A percentile compares a stretch with the other conserved stretches of the same genome.
Evolutionary conservation across 2,329 filamentous ascomycete species (phyloP).

Genomic region (Emergomyces pasteurianus): DNA sequence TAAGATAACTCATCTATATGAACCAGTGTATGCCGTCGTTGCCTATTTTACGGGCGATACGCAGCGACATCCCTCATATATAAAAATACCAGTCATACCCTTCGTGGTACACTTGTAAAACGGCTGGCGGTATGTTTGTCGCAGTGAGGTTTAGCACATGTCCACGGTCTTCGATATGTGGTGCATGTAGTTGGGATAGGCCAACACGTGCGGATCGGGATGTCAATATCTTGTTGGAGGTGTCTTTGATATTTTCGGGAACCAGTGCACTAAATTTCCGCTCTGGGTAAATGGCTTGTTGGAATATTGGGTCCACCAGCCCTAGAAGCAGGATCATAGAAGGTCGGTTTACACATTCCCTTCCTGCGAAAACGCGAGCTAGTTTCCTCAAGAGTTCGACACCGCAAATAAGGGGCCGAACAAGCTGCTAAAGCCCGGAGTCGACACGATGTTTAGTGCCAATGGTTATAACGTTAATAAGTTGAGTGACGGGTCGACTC

Average conservation of each 20-base stretch:
- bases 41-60: neutral
- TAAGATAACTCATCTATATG: neutral
- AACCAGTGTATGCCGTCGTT: neutral
- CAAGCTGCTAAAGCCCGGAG: neutral
- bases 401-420: too few species aligned
- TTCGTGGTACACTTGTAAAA: neutral
- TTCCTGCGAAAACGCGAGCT: neutral
- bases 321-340: neutral
- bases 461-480: neutral
- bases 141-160: neutral
- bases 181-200: neutral
- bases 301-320: neutral
- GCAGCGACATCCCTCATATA: neutral
- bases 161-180: neutral
- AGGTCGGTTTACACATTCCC: neutral
- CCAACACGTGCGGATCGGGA: neutral
- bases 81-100: neutral
- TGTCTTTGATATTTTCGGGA: neutral
- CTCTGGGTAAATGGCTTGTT: neutral
- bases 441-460: neutral
- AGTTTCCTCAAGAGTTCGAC: neutral
- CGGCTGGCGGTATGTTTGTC: neutral
- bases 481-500: conserved; percentile 7
- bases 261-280: neutral
- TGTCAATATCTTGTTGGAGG: neutral